These are phyloP conservation scores for Aspergillus tubingensis DNA, from an alignment of 2,329 filamentous ascomycete species.

Conservation along the genomic window DNA sequence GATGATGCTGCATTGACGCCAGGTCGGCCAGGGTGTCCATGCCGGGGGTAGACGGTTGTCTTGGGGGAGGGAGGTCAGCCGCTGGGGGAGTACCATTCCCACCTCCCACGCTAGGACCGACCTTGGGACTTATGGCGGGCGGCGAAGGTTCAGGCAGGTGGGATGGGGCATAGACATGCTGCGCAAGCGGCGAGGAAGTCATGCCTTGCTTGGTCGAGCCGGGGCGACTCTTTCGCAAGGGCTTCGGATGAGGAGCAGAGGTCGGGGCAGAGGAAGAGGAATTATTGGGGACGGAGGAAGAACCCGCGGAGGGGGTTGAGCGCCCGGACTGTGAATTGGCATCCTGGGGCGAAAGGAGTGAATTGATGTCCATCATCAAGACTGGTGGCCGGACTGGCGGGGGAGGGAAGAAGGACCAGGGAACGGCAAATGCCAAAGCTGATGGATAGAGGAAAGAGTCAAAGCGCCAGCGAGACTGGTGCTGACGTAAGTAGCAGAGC, in stretches of 20 bases:
- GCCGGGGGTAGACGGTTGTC: slow-evolving; percentile 48
- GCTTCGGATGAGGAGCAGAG: slow-evolving; percentile 36
- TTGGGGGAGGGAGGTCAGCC: slow-evolving; percentile 35
- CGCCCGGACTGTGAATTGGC: slow-evolving; percentile 41
- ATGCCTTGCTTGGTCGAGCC: slow-evolving; percentile 36
- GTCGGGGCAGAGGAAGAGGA: slow-evolving; percentile 24
- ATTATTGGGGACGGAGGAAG: slow-evolving; percentile 31
- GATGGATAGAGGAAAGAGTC: slow-evolving; percentile 20
- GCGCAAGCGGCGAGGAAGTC: slow-evolving; percentile 46
- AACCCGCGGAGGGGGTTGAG: slow-evolving; percentile 32
- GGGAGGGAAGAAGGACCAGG: slow-evolving; percentile 12
- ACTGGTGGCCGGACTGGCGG: slow-evolving; percentile 11
- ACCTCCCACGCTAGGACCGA: slow-evolving; percentile 28
- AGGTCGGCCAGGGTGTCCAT: slow-evolving; percentile 53
- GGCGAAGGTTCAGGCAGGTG: slow-evolving; percentile 42
- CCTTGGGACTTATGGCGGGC: slow-evolving; percentile 35
- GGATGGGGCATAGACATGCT: slow-evolving; percentile 44
- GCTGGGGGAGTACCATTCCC: slow-evolving; percentile 40
- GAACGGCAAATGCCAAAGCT: slow-evolving; percentile 22
- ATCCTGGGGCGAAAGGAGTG: slow-evolving; percentile 48
- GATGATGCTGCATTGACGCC: slow-evolving; percentile 51
- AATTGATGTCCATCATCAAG: slow-evolving; percentile 49
- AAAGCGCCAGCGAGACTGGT: slow-evolving; percentile 17
- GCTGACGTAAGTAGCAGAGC: slow-evolving; percentile 12
- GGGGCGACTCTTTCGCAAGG: slow-evolving; percentile 39